Conservation (phyloP, 805 yeast genomes). For the Kazachstania bromeliacearum region DNA sequence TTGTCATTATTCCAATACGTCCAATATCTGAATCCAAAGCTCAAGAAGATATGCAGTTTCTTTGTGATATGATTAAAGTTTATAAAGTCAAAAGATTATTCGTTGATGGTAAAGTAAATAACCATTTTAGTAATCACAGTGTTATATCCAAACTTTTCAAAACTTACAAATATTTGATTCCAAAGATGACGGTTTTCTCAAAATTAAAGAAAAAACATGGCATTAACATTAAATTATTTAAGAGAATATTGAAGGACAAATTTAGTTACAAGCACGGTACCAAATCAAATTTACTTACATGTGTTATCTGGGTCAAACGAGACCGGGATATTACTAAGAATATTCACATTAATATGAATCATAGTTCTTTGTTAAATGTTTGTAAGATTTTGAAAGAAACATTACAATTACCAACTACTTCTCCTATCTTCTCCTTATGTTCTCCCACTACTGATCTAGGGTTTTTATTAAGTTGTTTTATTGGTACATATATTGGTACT, state of each 20-base stretch:
- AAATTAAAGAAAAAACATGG: constrained; percentile 24
- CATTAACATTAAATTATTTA: constrained; percentile 13
- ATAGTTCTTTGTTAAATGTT: constrained; percentile 56
- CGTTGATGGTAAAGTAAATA: constrained; percentile 42
- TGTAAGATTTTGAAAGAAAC: constrained; percentile 90
- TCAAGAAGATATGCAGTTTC: constrained; percentile 64
- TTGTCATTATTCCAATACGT: constrained; percentile 57
- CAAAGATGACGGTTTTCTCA: constrained; percentile 26
- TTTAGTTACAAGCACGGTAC: constrained; percentile 14
- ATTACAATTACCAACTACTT: constrained; percentile 63
- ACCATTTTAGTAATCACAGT: constrained; percentile 18
- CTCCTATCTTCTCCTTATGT: constrained; percentile 77
- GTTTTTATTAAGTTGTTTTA: constrained; percentile 69
- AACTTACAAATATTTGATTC: constrained; percentile 16
- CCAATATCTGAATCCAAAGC: constrained; percentile 55
- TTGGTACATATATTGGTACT: constrained; percentile 83
- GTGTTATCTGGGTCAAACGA: constrained; percentile 26
- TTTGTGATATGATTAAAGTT: constrained; percentile 56
- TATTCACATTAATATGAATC: constrained; percentile 35
- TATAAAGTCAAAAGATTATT: constrained; percentile 64
- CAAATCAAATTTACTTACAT: constrained; percentile 28
- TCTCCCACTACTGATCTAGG: constrained; percentile 82
- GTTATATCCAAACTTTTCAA: constrained; percentile 19
- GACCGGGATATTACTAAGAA: constrained; percentile 18
- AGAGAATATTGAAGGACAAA: constrained; percentile 13